Evolutionary conservation across 192 early-diverging fungal genomes (phyloP).

Genomic region (Powellomyces hirtus): DNA sequence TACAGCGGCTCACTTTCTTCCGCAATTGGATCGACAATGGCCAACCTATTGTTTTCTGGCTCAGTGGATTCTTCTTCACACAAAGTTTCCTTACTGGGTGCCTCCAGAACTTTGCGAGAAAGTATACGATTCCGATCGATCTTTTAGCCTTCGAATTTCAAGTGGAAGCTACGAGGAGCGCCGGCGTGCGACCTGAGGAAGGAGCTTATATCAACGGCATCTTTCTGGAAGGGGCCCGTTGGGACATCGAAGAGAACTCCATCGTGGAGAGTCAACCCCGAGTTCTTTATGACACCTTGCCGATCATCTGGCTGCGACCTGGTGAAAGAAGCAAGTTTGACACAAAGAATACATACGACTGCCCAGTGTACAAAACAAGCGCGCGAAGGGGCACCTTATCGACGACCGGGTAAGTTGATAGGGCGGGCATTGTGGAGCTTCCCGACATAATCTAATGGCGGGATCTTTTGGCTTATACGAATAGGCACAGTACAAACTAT

Average conservation of each 20-base stretch:
- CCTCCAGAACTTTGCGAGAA: constrained; percentile 57
- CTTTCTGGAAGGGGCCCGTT: constrained; percentile 60
- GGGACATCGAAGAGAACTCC: constrained; percentile 53
- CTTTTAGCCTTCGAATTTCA: constrained; percentile 54
- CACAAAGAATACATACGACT: constrained; percentile 49
- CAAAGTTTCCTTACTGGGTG: constrained; percentile 60
- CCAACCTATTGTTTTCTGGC: constrained; percentile 62
- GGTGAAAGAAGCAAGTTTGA: constrained; percentile 45
- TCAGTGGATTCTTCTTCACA: constrained; percentile 66
- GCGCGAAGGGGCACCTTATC: constrained; percentile 52
- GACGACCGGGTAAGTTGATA: constrained; percentile 53
- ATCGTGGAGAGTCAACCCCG: constrained; percentile 54
- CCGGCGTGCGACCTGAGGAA: constrained; percentile 59
- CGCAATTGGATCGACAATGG: constrained; percentile 56
- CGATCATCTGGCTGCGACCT: constrained; percentile 61
- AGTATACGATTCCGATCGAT: constrained; percentile 64
- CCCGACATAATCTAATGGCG: neutral
- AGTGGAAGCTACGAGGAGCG: constrained; percentile 48
- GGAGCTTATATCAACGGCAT: constrained; percentile 62
- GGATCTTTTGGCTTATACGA: neutral
- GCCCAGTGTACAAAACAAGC: constrained; percentile 62
- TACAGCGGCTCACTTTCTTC: constrained; percentile 51
- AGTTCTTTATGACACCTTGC: constrained; percentile 54
- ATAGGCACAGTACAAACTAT: constrained; percentile 60
- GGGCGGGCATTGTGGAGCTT: neutral